Percentiles rank a stretch among this genome's conserved stretches.
These are phyloP conservation scores for Teunomyces barrocoloradensis DNA, from an alignment of 805 yeast genomes.

Conservation along the genomic window DNA sequence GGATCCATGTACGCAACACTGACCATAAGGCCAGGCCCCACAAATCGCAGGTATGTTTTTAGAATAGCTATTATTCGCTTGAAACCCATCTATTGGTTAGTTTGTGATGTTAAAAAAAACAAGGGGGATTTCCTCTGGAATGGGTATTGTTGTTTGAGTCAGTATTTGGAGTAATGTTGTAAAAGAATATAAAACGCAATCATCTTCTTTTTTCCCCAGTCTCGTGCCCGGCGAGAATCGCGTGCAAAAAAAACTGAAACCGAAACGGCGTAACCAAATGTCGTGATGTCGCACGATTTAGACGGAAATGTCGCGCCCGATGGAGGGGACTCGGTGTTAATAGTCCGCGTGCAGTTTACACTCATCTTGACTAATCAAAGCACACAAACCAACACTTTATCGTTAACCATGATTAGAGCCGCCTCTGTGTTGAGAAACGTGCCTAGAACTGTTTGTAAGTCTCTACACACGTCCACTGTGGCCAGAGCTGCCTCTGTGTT, in stretches of 20 bases:
- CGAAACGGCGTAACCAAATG: background rate
- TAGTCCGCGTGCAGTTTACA: slow-evolving; percentile 15
- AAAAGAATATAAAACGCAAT: background rate
- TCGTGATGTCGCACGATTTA: background rate
- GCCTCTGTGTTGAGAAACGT: slow-evolving; percentile 17
- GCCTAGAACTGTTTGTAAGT: slow-evolving; percentile 11
- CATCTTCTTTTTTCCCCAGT: background rate
- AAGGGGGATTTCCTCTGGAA: no score
- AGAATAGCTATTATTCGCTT: slow-evolving; percentile 10
- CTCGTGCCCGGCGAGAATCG: background rate
- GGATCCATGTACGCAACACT: slow-evolving; percentile 97
- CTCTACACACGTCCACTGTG: slow-evolving; percentile 29
- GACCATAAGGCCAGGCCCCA: slow-evolving; percentile 97
- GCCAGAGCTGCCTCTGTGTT: slow-evolving; percentile 47
- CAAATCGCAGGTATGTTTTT: slow-evolving; percentile 56
- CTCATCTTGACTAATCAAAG: background rate
- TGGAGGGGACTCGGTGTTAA: slow-evolving; percentile 12
- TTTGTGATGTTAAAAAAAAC: background rate
- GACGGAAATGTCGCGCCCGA: slow-evolving; percentile 3
- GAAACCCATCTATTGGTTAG: background rate
- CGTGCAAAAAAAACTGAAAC: background rate
- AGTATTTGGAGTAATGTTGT: no score
- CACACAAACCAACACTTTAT: background rate
- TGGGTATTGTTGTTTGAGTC: background rate
- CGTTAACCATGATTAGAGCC: slow-evolving; percentile 9